A percentile compares a stretch with the other conserved stretches of the same genome.
Conservation (phyloP, 1,139 yeast species). For the Zygoascus meyerae region DNA sequence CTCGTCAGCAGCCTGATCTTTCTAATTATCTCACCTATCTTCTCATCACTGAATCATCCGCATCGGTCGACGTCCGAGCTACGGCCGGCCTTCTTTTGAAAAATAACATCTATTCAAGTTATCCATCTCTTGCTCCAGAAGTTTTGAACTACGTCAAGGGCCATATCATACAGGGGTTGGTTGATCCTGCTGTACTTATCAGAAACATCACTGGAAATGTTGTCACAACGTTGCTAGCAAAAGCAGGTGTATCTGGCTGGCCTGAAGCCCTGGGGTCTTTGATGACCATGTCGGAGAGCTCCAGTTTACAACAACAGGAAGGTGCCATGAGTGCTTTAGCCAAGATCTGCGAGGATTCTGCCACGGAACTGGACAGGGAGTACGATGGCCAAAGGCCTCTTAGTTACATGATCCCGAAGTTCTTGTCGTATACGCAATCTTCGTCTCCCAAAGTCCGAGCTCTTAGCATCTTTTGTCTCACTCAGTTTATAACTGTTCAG, state of each 20-base stretch:
- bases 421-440: slow-evolving; percentile 44
- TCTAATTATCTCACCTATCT: slow-evolving; percentile 72
- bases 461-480: slow-evolving; percentile 64
- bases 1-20: slow-evolving; percentile 65
- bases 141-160: slow-evolving; percentile 52
- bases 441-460: slow-evolving; percentile 51
- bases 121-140: slow-evolving; percentile 28
- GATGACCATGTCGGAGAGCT: slow-evolving; percentile 48
- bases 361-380: slow-evolving; percentile 51
- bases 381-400: slow-evolving; percentile 64
- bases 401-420: slow-evolving; percentile 58
- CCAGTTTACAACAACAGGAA: slow-evolving; percentile 45
- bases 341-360: slow-evolving; percentile 85
- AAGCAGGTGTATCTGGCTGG: slow-evolving; percentile 70
- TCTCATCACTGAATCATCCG: slow-evolving; percentile 49
- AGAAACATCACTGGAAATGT: slow-evolving; percentile 89
- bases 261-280: slow-evolving; percentile 66
- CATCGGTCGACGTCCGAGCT: slow-evolving; percentile 62
- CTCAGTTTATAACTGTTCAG: slow-evolving; percentile 66
- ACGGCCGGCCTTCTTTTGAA: slow-evolving; percentile 85
- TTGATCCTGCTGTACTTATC: slow-evolving; percentile 54
- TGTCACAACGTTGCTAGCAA: slow-evolving; percentile 70
- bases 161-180: slow-evolving; percentile 64
- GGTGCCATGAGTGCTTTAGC: slow-evolving; percentile 78
- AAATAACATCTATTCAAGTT: slow-evolving; percentile 49